Conservation (phyloP, 1,284 basidiomycete genomes). For the Schizophyllum commune region DNA sequence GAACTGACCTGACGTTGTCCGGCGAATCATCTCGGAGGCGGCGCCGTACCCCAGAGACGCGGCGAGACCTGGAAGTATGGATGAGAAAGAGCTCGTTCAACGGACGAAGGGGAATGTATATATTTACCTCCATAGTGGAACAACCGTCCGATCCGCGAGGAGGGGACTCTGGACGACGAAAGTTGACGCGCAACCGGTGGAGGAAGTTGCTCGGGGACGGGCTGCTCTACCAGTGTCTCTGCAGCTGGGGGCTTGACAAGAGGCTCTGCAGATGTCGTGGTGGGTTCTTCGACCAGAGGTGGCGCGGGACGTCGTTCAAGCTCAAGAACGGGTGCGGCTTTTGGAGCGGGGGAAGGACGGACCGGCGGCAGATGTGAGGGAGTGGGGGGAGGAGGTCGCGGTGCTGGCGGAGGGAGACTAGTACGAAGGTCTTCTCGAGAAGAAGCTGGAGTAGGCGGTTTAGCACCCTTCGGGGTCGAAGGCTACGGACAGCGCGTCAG, state of each 20-base stretch:
- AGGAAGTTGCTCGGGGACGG: constrained; percentile 8
- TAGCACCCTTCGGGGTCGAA: too few relatives aligned
- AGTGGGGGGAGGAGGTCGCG: not conserved
- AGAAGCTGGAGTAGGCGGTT: not conserved
- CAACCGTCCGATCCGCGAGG: constrained; percentile 78
- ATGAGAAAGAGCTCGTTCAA: not conserved
- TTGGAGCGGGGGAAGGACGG: not conserved
- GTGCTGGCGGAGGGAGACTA: not conserved
- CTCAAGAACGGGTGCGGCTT: not conserved
- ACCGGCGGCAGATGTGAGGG: too few relatives aligned
- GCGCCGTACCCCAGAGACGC: constrained; percentile 68
- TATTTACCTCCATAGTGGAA: constrained; percentile 86
- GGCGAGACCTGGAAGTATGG: constrained; percentile 51
- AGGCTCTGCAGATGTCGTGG: not conserved
- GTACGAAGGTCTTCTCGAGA: not conserved
- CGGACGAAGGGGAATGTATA: constrained; percentile 1
- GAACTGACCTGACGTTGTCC: constrained; percentile 19
- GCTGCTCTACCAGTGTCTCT: not conserved
- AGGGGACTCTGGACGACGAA: constrained; percentile 78
- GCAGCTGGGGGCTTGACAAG: not conserved
- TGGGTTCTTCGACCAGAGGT: not conserved
- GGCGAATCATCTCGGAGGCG: constrained; percentile 51
- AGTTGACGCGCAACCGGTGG: constrained; percentile 33
- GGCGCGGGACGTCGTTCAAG: constrained; percentile 1
- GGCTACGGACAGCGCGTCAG: not conserved